Evolutionary conservation across 2,329 filamentous ascomycete species (phyloP), one percentile per base, ranked within the genome.

Genomic region (Chrysoporthe puriensis): DNA sequence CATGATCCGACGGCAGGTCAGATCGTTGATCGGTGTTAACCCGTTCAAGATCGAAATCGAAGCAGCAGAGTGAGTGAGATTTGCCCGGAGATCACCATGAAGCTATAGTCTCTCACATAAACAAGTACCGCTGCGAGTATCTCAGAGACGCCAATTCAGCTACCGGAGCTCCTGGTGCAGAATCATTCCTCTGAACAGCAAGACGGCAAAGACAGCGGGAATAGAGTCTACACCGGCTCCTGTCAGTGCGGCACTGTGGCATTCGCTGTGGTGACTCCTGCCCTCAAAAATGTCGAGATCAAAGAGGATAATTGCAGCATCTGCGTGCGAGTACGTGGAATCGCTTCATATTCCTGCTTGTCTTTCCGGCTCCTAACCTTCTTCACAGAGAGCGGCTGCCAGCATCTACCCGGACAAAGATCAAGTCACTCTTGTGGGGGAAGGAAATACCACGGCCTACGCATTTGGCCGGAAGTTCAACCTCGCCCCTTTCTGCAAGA

Each of bases 291-390:
- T 74, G 60, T 83, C 76, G 70, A 83, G 78, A 50, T 83, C 77
- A 72, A 79, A 76, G 66, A 82, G 77, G 70, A 80, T 75, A 72
- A 80, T 78, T 73, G 78, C 64, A 77, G 76, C 63, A 73, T 71
- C 32, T 78, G 76, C 66, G 66, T 73, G 40, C 69, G 76, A 14
- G 74, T 76, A 71, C 6, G 71, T 68, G 1, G 1, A 3, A 1
- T 6, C 4, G 2, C 21, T 36, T 11, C 14, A 40, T 3, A n/a
- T 13, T 58, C 2, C 26, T 21, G 21, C 18, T 7, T 14, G 46
- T 4, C 4, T 16, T 9, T 4, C 18, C 11, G 13, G 11, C 4
- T 7, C 9, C 50, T 57, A 32, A 64, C 11, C 18, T 52, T n/a
- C 6, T 34, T 7, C 26, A 59, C 6, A 59, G 54, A 77, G 77